Evolutionary conservation across 2,329 filamentous ascomycete genomes (phyloP), one percentile per base, ranked within the genome.

Genomic region (Leptographium radiaticola): DNA sequence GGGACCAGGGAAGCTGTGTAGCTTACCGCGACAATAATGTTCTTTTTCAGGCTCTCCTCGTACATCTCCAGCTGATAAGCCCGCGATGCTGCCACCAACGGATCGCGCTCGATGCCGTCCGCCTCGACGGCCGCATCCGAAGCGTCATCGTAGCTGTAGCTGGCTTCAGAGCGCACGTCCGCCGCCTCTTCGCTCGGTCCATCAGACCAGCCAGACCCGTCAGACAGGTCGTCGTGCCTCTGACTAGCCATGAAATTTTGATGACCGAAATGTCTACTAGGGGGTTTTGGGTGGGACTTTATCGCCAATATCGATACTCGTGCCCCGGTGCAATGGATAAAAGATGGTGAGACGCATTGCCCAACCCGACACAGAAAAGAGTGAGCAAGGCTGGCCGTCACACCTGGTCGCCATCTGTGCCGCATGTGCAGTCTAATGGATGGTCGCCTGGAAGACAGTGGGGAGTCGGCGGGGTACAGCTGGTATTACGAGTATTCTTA

Each of bases 41-140:
- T 90, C 48, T 75, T 70, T 56, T 76, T 74, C 61, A 87, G 70
- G 61, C 84, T 88, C 62, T 79, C 75, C 55, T 84, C 75, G 52
- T 87, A 73, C 86, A 91, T 89, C 67, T 90, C 87, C 20, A 78
- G 63, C 66, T 91, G 86, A 61, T 90, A 91, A 1, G 76, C 78
- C 48, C 85, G 48, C 4, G 57, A 56, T 1, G 54, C 53, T 11
- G 39, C 40, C 1, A 47, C 43, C 13, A 55, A 45, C 6, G 40
- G 30, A 20, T 55, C 55, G 2, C 40, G 50, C 2, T 55, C 53
- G 20, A 5, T 7, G 31, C 18, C 13, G 18, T 18, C 15, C 12
- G 45, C 10, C 25, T 47, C n/a, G 18, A 12, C n/a, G 15, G 45
- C 15, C 3, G 11, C 25, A 10, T 4, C 18, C 4, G 16, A n/a